Base-by-base conservation (phyloP, 495 filamentous ascomycete genomes). In the Cairneyella variabilis region DNA sequence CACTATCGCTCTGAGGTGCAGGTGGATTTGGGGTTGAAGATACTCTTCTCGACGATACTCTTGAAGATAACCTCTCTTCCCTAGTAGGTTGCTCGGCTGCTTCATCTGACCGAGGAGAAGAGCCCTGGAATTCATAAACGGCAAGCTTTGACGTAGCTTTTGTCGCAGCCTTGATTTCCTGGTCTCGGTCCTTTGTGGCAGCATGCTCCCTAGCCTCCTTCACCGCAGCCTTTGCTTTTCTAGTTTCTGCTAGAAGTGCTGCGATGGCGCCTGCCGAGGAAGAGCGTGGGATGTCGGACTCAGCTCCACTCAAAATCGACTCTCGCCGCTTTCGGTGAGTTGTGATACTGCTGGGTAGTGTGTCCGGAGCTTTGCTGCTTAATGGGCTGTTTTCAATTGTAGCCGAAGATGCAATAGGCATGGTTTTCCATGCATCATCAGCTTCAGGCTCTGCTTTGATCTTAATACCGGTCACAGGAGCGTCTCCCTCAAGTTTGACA, bases 91-190 rank as follows among this genome's bases (percentile, higher is more conserved):
- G 45, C 10, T 16, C 37, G 11, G 40, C n/a, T 28, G 4, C 40
- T 18, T 42, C 53, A 14, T 39, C 49, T 20, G 47, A 26, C 3
- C 20, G 37, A 20, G 69, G 64, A 23, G 69, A 68, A 12, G 65
- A 60, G 9, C 53, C 60, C 8, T 48, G 58, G 39, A 69, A 67
- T 6, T 71, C 70, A 48, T 72, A 69, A 12, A 69, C 60, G 37
- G 69, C 65, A 6, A 53, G 14, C 18, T 54, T 60, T 21, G 37
- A 32, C 30, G 49, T 45, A 3, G 41, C 44, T 16, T 41, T 56
- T 16, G 37, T 20, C 2, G 27, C 21, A 26, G 18, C 46, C 14
- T 57, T 40, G 4, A 30, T 28, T 25, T 57, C 58, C 20, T 34
- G 11, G 1, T 22, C 17, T 37, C 56, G 53, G 23, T 56, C 55